Evolutionary conservation across 768 basidiomycete species (phyloP).

Genomic region (Hebeloma cylindrosporum): DNA sequence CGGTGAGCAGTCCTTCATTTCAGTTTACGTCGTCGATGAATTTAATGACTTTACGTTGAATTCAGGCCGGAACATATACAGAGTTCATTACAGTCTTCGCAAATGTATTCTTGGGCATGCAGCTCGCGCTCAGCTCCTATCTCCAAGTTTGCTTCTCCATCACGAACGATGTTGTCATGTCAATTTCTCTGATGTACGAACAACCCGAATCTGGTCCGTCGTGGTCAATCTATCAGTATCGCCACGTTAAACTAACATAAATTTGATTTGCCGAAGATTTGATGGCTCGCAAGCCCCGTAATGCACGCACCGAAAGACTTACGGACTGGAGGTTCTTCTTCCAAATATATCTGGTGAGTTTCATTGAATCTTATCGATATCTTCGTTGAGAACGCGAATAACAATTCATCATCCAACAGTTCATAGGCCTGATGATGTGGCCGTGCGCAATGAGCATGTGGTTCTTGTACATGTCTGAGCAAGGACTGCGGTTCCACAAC

Average conservation of each 20-base stretch:
- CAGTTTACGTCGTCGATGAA: background rate
- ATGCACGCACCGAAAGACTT: conserved; percentile 48
- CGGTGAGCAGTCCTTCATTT: conserved; percentile 24
- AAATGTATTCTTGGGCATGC: conserved; percentile 60
- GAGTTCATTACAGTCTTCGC: conserved; percentile 57
- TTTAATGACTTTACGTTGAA: background rate
- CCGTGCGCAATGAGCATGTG: conserved; percentile 10
- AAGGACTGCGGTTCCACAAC: conserved; percentile 5
- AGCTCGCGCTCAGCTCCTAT: conserved; percentile 53
- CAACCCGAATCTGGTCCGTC: conserved; percentile 46
- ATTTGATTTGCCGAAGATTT: conserved; percentile 31
- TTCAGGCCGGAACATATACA: conserved; percentile 56
- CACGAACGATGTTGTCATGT: conserved; percentile 51
- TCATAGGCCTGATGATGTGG: conserved; percentile 9
- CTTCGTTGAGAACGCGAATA: background rate
- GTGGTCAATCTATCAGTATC: background rate
- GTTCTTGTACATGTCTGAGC: conserved; percentile 18
- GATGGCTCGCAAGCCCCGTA: conserved; percentile 48
- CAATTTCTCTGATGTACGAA: conserved; percentile 52
- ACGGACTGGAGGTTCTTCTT: conserved; percentile 49
- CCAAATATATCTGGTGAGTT: conserved; percentile 46
- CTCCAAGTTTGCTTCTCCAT: conserved; percentile 59
- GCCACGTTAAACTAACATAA: background rate
- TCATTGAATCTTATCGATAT: conserved; percentile 30
- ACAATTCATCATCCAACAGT: conserved; percentile 3